phyloP scores from a whole-genome alignment of 768 basidiomycete species.

The Leccinum truebloodii region DNA sequence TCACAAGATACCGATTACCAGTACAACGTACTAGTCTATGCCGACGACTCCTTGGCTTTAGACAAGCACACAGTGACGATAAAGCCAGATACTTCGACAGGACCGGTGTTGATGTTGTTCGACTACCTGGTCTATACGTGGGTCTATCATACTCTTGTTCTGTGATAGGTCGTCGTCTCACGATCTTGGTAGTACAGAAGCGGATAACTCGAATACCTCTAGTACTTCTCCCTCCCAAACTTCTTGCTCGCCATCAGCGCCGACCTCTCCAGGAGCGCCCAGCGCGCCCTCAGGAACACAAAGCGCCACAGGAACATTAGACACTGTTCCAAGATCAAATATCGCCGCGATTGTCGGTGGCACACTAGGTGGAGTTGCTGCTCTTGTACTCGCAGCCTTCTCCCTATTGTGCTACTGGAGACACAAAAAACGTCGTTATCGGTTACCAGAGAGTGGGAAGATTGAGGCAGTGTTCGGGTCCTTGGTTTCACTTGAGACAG shows the following conservation, averaged over 20 bases:
- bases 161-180: background rate
- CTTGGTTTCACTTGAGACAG: background rate
- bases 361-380: slow-evolving; percentile 3
- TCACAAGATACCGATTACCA: slow-evolving; percentile 6
- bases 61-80: slow-evolving; percentile 14
- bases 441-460: background rate
- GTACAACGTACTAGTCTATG: slow-evolving; percentile 17
- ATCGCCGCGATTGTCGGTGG: slow-evolving; percentile 12
- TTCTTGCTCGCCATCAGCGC: background rate
- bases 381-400: background rate
- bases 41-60: slow-evolving; percentile 8
- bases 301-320: background rate
- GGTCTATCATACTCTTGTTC: background rate
- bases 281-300: background rate
- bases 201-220: background rate
- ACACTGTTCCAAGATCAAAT: background rate
- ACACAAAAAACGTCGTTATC: background rate
- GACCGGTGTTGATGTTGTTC: slow-evolving; percentile 12
- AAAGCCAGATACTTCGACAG: background rate
- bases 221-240: background rate
- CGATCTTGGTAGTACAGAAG: background rate
- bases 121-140: slow-evolving; percentile 21
- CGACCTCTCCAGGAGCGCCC: background rate
- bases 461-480: background rate
- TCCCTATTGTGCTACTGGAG: slow-evolving; percentile 8